These are phyloP conservation scores for Yamadazyma akitaensis DNA, from an alignment of 805 yeast species.

Conservation along the genomic window DNA sequence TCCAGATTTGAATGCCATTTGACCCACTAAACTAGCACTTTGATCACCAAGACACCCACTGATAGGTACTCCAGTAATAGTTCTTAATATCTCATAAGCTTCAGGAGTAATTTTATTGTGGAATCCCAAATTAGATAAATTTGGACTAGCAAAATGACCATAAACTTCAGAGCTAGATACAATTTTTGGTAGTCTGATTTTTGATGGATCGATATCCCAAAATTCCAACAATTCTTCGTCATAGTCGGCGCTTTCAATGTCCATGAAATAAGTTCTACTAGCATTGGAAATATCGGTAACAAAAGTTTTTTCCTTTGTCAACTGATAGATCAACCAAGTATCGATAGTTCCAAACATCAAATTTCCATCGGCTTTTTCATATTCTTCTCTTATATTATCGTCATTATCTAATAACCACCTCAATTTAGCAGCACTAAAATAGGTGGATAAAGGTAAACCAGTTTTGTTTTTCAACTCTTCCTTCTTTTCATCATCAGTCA, in stretches of 20 bases:
- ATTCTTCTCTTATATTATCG: constrained; percentile 59
- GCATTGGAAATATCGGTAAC: constrained; percentile 91
- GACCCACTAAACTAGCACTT: constrained; percentile 90
- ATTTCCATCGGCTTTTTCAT: constrained; percentile 65
- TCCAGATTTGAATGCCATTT: constrained; percentile 77
- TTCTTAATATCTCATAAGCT: constrained; percentile 46
- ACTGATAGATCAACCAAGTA: constrained; percentile 85
- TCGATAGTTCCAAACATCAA: constrained; percentile 93
- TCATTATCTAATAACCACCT: constrained; percentile 87
- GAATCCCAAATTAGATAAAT: constrained; percentile 49
- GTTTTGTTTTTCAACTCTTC: constrained; percentile 59
- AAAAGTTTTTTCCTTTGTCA: constrained; percentile 66
- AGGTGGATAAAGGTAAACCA: constrained; percentile 87
- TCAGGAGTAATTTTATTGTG: constrained; percentile 49
- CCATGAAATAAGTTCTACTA: constrained; percentile 86
- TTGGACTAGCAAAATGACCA: constrained; percentile 68
- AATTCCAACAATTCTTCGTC: constrained; percentile 71
- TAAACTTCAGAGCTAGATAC: constrained; percentile 74
- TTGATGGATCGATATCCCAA: constrained; percentile 73
- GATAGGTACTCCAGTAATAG: constrained; percentile 65
- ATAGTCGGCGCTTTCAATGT: constrained; percentile 69
- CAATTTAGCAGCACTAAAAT: constrained; percentile 86
- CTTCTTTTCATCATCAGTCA: constrained; percentile 52
- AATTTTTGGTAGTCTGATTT: constrained; percentile 69
- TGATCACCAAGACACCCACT: constrained; percentile 94